Conservation (phyloP, 495 filamentous ascomycete species). For the Neurospora intermedia region DNA sequence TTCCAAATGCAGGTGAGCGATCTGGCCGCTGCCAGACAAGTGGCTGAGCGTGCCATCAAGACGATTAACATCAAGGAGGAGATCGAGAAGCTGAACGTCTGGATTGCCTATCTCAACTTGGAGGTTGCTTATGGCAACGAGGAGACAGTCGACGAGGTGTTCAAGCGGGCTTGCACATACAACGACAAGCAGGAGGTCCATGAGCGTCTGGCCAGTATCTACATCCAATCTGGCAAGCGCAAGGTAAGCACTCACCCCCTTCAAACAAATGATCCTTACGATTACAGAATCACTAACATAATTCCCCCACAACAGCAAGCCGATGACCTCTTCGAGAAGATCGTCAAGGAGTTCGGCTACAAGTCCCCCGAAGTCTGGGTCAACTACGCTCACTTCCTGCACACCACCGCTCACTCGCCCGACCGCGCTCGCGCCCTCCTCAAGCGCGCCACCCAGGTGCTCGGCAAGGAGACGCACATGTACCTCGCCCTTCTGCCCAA, state of each 20-base stretch:
- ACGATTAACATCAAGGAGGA: slow-evolving; percentile 83
- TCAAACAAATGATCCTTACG: neutral
- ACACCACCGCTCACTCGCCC: slow-evolving; percentile 54
- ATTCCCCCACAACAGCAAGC: slow-evolving; percentile 58
- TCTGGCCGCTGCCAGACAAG: slow-evolving; percentile 69
- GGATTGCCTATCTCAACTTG: slow-evolving; percentile 87
- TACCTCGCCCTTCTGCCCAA: slow-evolving; percentile 72
- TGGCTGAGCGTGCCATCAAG: slow-evolving; percentile 79
- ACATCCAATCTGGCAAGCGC: slow-evolving; percentile 80
- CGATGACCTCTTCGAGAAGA: slow-evolving; percentile 72
- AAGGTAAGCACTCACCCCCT: slow-evolving; percentile 33
- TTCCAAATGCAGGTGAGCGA: slow-evolving; percentile 91
- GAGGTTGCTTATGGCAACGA: slow-evolving; percentile 85
- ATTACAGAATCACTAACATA: slow-evolving; percentile 11
- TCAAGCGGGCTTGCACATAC: slow-evolving; percentile 87
- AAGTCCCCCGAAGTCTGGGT: slow-evolving; percentile 69
- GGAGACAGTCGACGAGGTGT: slow-evolving; percentile 74
- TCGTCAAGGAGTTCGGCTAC: slow-evolving; percentile 80
- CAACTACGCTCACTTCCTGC: slow-evolving; percentile 91
- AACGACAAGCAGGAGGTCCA: slow-evolving; percentile 87
- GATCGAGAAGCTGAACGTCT: slow-evolving; percentile 84
- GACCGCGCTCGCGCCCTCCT: slow-evolving; percentile 69
- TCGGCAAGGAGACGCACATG: slow-evolving; percentile 46
- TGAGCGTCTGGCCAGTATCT: slow-evolving; percentile 82
- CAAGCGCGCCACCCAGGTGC: slow-evolving; percentile 75